Evolutionary conservation across 2,329 filamentous ascomycete species (phyloP).

Genomic region (Neopestalotiopsis sp.): DNA sequence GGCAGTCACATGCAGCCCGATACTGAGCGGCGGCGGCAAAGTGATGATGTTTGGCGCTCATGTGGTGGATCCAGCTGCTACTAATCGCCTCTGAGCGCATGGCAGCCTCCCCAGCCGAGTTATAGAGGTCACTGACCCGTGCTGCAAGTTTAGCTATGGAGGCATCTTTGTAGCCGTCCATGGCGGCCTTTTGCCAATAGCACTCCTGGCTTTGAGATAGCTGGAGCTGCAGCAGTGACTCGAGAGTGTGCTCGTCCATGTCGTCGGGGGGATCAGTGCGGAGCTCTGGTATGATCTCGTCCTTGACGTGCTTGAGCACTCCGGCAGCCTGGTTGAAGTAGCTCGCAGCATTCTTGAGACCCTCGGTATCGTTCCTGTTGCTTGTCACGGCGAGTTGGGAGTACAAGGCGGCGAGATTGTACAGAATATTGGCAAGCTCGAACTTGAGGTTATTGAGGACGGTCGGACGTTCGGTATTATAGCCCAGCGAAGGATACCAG

Average conservation of each 20-base stretch:
- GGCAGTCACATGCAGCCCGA: conserved; percentile 83
- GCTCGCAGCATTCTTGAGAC: conserved; percentile 85
- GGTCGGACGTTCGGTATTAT: conserved; percentile 78
- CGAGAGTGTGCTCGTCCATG: conserved; percentile 88
- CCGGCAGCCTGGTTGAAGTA: conserved; percentile 90
- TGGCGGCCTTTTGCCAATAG: conserved; percentile 97
- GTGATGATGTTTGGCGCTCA: conserved; percentile 95
- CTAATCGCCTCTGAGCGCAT: conserved; percentile 89
- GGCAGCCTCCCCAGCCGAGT: conserved; percentile 80
- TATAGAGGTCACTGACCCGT: conserved; percentile 89
- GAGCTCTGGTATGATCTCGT: conserved; percentile 79
- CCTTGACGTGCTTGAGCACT: conserved; percentile 79
- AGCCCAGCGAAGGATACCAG: conserved; percentile 94
- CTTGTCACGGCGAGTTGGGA: conserved; percentile 86
- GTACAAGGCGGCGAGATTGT: conserved; percentile 92
- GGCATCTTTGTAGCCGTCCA: conserved; percentile 90
- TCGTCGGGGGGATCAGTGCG: conserved; percentile 88
- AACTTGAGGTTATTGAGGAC: conserved; percentile 72
- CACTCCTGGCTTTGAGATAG: conserved; percentile 95
- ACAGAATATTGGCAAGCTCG: conserved; percentile 91
- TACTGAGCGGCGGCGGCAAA: conserved; percentile 97
- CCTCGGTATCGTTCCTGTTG: conserved; percentile 78
- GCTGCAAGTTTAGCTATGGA: conserved; percentile 91
- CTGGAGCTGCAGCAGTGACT: conserved; percentile 81
- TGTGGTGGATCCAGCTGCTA: conserved; percentile 96